Evolutionary conservation across 768 basidiomycete species (phyloP), one percentile per base, ranked within the genome.

Genomic region (Zangia roseola): DNA sequence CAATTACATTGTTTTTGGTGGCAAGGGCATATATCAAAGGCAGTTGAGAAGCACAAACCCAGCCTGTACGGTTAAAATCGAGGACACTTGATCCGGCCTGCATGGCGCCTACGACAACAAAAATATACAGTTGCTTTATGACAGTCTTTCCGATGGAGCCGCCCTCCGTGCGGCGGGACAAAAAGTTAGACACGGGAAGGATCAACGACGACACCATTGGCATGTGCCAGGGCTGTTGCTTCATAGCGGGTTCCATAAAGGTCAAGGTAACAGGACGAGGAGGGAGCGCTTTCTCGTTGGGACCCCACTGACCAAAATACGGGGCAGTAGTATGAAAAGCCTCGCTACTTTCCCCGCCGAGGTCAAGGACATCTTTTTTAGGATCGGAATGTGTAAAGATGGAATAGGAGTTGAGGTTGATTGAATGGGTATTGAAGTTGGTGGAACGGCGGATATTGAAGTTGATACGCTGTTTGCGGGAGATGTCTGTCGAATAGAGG

Each of bases 1-100:
- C 81, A 12, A 86, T 61, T 31, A 83, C 53, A 56, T 80, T 88
- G 63, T 88, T 88, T 73, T 91, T 91, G 24, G 81, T 76, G 10
- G 80, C 81, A 20, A 89, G 73, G 4, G 76, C 70, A 55, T 84
- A 77, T 14, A 87, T 71, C 43, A 85, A 71, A 0, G 86, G 87
- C 19, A 88, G 50, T 50, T 89, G 86, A 1, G 82, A 77, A 25
- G 72, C 60, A 9, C 75, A 68, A 10, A 88, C 65, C 70, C 71
- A 82, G 1, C 78, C 84, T 7, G 74, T 67, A 8, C 82, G 76
- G 2, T 69, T 48, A 16, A 71, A 64, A 57, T 82, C 76, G 21
- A 65, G 65, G 59, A 86, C 73, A 28, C 58, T 76, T 2, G 81
- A 79, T 30, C 68, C 65, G 61, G 74, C 75, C 41, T 84, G 71